Evolutionary conservation across 1,284 basidiomycete genomes (phyloP), one percentile per base, ranked within the genome.

Genomic region (Sphagnurus paluster): DNA sequence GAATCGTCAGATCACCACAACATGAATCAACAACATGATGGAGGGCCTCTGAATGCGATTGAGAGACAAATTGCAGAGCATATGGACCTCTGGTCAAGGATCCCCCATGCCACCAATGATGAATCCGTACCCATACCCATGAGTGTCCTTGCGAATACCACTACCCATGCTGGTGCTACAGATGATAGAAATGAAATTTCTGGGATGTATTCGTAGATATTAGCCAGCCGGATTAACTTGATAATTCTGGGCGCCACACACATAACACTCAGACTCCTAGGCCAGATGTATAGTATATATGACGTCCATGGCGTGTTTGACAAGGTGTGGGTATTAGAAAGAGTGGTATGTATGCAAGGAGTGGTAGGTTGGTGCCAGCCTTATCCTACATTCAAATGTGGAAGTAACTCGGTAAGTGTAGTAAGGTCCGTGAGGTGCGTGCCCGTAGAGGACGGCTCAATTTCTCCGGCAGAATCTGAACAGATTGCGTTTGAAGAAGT

Each of bases 401-500:
- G 30, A 21, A 32, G 44, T 20, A 42, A 49, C n/a, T n/a, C n/a
- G n/a, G 21, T 16, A 33, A 44, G 16, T 7, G 8, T 19, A 29
- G 14, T 14, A 5, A 17, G 29, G 20, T 46, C n/a, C 9, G 21
- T 24, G 24, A 17, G 42, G 38, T 41, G 39, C 30, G 23, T n/a
- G 40, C 41, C 34, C 40, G 13, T 39, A n/a, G 19, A 37, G 34
- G 38, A 28, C 35, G 13, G 40, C 40, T 47, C 29, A 90, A 61
- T 85, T 88, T 61, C 75, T 77, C 58, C 89, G 76, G 80, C 85
- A 92, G 66, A 76, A 86, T 53, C 85, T 75, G 80, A 91, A 92
- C 37, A 92, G 66, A 67, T 90, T 90, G 54, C 89, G 79, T 67
- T 78, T 87, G 74, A 91, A 80, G 76, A 84, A 89, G 72, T 91